Percentiles rank a stretch among this genome's conserved stretches.
Conservation (phyloP, 345 rosid species). For the Camelina hispida region DNA sequence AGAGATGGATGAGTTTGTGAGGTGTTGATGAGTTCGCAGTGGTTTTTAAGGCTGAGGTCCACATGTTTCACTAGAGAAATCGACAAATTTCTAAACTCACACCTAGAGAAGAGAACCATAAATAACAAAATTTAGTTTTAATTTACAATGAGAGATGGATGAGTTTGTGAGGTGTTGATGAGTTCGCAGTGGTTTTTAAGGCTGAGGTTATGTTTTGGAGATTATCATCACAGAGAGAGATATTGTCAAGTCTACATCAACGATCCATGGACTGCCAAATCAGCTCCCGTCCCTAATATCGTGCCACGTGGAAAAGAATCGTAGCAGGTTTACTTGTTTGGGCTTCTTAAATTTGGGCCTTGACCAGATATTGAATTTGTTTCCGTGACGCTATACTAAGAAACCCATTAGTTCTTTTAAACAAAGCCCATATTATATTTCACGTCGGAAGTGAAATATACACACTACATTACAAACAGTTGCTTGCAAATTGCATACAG, state of each 20-base stretch:
- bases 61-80: constrained; percentile 11
- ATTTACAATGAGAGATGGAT: neutral
- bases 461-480: neutral
- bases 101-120: neutral
- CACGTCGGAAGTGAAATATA: neutral
- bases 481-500: constrained; percentile 14
- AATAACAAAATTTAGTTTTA: neutral
- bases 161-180: constrained; percentile 21
- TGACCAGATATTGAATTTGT: too few species aligned
- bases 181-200: constrained; percentile 11
- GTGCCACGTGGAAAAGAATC: neutral
- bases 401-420: neutral
- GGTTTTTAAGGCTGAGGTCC: constrained; percentile 1
- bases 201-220: constrained; percentile 34
- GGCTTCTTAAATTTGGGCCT: neutral
- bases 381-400: too few species aligned
- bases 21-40: too few species aligned
- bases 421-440: neutral
- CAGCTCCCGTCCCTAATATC: neutral
- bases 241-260: constrained; percentile 22
- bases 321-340: neutral
- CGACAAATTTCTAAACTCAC: neutral
- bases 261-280: constrained; percentile 12
- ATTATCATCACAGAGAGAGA: constrained; percentile 33
- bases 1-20: too few species aligned